phyloP scores from a whole-genome alignment of 495 filamentous ascomycete species.

The Sphaerosporella brunnea region DNA sequence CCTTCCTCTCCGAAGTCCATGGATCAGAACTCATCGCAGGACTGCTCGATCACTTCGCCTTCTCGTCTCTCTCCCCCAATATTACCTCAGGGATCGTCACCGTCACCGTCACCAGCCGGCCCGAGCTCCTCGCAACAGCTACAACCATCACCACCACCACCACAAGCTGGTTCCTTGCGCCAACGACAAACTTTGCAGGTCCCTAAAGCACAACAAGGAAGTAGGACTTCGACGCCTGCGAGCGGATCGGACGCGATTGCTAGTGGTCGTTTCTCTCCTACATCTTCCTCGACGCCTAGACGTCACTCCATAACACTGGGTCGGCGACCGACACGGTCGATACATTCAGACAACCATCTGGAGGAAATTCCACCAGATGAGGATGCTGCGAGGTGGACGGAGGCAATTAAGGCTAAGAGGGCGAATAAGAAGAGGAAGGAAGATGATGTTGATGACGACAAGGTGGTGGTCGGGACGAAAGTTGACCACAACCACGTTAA shows the following conservation, averaged over 20 bases:
- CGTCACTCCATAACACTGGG: conserved; percentile 68
- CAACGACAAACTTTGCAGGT: conserved; percentile 89
- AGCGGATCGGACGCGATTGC: conserved; percentile 45
- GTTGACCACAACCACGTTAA: conserved; percentile 96
- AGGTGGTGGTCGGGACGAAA: conserved; percentile 83
- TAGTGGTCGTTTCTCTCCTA: conserved; percentile 75
- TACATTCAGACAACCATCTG: conserved; percentile 61
- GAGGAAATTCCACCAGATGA: conserved; percentile 78
- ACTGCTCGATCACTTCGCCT: no score
- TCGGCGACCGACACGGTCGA: conserved; percentile 62
- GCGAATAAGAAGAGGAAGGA: conserved; percentile 62
- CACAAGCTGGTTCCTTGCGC: conserved; percentile 10
- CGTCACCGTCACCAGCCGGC: no score
- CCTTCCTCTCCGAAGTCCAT: no score
- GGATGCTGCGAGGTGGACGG: conserved; percentile 80
- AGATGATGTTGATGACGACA: conserved; percentile 84
- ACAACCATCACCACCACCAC: conserved; percentile 12
- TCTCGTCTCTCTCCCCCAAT: neutral
- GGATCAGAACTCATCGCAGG: no score
- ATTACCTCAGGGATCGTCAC: neutral
- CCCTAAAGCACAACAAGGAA: conserved; percentile 32
- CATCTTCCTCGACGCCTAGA: conserved; percentile 39
- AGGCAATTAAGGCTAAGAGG: conserved; percentile 75
- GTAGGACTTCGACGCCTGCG: conserved; percentile 36
- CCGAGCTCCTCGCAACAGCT: no score